These are phyloP conservation scores for Mycena amicta DNA, from an alignment of 768 basidiomycete genomes.

Conservation along the genomic window DNA sequence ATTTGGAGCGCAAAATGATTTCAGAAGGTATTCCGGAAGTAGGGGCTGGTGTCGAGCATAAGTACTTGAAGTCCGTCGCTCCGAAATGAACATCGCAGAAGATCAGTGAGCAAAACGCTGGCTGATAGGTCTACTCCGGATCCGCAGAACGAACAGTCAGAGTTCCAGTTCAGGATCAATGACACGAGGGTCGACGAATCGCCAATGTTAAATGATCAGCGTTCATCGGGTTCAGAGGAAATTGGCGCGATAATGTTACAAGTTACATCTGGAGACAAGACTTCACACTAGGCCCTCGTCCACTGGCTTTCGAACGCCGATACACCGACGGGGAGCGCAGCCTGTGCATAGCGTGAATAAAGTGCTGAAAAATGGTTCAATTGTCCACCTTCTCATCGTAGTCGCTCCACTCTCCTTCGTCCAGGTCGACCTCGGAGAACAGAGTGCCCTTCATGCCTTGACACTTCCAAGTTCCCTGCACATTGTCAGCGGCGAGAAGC, in stretches of 20 bases:
- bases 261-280: neutral
- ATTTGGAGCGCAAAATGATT: too few species aligned
- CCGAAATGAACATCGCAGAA: too few species aligned
- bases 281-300: conserved; percentile 56
- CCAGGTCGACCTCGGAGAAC: conserved; percentile 70
- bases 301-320: conserved; percentile 68
- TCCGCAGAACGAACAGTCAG: too few species aligned
- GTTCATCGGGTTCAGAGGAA: neutral
- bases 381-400: conserved; percentile 86
- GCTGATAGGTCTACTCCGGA: too few species aligned
- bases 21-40: too few species aligned
- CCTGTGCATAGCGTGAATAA: conserved; percentile 37
- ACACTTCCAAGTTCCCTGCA: conserved; percentile 79
- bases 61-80: too few species aligned
- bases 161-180: too few species aligned
- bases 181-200: neutral
- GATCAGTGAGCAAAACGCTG: too few species aligned
- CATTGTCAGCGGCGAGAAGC: conserved; percentile 1
- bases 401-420: conserved; percentile 77
- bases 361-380: conserved; percentile 4
- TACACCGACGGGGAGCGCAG: conserved; percentile 67
- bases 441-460: conserved; percentile 56
- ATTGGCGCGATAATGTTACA: neutral
- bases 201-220: neutral
- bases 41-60: too few species aligned